Percentiles rank a stretch among this genome's conserved stretches.
Evolutionary conservation across 2,329 filamentous ascomycete genomes (phyloP).

Genomic region (Coniochaeta pulveracea): DNA sequence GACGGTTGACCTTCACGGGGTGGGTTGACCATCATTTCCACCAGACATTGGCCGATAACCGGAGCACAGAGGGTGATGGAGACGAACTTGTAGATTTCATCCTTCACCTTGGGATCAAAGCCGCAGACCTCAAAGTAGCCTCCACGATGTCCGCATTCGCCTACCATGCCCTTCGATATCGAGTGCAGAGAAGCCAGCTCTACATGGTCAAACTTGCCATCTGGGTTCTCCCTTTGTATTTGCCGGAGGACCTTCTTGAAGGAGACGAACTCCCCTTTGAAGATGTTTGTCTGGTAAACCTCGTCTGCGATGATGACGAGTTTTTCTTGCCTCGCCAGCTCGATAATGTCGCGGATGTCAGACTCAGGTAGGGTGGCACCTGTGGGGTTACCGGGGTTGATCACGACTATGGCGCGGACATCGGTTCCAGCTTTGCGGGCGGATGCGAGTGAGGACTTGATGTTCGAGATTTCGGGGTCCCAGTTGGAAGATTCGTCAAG

Average conservation of each 20-base stretch:
- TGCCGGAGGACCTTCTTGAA: constrained; percentile 85
- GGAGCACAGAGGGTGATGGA: constrained; percentile 94
- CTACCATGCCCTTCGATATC: constrained; percentile 96
- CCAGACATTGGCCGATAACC: constrained; percentile 89
- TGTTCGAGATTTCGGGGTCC: constrained; percentile 76
- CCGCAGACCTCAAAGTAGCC: constrained; percentile 95
- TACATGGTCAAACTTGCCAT: constrained; percentile 66
- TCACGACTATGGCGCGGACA: constrained; percentile 87
- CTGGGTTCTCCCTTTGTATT: constrained; percentile 60
- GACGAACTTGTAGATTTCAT: constrained; percentile 97
- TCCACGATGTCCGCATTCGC: constrained; percentile 94
- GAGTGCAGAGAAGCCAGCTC: constrained; percentile 90
- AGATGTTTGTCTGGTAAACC: constrained; percentile 99
- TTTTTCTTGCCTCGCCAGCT: constrained; percentile 74
- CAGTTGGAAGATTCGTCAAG: constrained; percentile 78
- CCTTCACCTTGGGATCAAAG: constrained; percentile 75
- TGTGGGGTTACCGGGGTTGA: constrained; percentile 97
- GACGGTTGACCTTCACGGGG: constrained; percentile 75
- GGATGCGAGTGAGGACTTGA: constrained; percentile 61
- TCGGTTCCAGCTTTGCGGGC: constrained; percentile 70
- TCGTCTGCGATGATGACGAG: constrained; percentile 91
- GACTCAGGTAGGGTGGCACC: constrained; percentile 71
- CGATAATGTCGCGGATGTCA: constrained; percentile 75
- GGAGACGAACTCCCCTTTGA: constrained; percentile 84
- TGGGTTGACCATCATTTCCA: constrained; percentile 97